Percentiles rank a stretch among this genome's conserved stretches.
Evolutionary conservation across 495 filamentous ascomycete genomes (phyloP).

Genomic region (Lasiosphaeris hirsuta): DNA sequence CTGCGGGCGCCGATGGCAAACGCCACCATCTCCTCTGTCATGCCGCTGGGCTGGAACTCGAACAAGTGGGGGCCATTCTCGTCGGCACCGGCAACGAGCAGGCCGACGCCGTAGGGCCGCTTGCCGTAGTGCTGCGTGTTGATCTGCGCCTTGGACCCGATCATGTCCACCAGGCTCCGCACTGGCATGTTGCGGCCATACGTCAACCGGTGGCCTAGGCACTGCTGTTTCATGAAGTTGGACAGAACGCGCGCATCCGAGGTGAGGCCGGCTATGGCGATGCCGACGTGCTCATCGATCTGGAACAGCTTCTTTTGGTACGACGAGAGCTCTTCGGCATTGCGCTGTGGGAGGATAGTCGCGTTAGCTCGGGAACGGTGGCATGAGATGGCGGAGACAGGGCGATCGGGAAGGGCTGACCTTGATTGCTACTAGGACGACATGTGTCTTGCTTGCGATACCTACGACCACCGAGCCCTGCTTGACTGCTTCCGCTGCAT

Average conservation of each 20-base stretch:
- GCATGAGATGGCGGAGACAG: background rate
- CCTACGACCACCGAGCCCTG: conserved; percentile 98
- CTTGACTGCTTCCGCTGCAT: conserved; percentile 97
- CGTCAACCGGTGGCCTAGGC: conserved; percentile 87
- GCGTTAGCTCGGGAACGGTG: conserved; percentile 6
- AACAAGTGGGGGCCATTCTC: conserved; percentile 91
- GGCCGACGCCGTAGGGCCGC: conserved; percentile 92
- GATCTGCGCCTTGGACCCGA: conserved; percentile 92
- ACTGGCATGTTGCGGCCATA: conserved; percentile 91
- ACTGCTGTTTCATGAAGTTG: conserved; percentile 99
- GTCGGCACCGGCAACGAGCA: conserved; percentile 91
- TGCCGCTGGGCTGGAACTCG: conserved; percentile 94
- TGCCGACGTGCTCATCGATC: conserved; percentile 91
- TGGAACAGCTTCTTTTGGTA: conserved; percentile 99
- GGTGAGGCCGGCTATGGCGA: conserved; percentile 94
- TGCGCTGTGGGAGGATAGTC: conserved; percentile 58
- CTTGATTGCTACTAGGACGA: conserved; percentile 94
- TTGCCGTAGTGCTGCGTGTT: conserved; percentile 98
- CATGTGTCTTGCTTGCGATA: conserved; percentile 95
- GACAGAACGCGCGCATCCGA: conserved; percentile 98
- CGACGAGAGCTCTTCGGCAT: conserved; percentile 98
- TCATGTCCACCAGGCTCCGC: conserved; percentile 79
- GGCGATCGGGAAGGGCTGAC: conserved; percentile 46
- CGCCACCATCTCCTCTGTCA: conserved; percentile 95
- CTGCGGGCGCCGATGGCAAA: conserved; percentile 93